Conservation (phyloP, 257 asterid genomes). For the Solanum bulbocastanum region DNA sequence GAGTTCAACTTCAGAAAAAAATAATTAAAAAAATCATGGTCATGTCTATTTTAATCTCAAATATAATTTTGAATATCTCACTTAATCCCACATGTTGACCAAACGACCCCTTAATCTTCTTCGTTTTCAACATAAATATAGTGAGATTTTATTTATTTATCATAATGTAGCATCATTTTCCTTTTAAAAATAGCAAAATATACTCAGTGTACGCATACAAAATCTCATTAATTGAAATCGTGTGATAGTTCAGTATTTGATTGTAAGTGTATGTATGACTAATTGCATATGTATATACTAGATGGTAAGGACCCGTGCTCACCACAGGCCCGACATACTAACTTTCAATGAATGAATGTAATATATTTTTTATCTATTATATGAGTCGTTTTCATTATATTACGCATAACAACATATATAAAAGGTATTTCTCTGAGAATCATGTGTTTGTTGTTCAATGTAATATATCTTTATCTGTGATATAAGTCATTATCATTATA, state of each 20-base stretch:
- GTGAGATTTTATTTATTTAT: neutral
- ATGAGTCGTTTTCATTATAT: no score
- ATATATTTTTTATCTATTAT: no score
- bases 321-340: no score
- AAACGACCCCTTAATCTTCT: neutral
- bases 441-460: no score
- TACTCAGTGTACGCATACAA: neutral
- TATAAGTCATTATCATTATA: no score
- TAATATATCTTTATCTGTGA: no score
- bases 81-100: fast-evolving
- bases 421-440: no score
- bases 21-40: fast-evolving
- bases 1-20: neutral
- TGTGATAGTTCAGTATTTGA: neutral
- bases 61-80: no score
- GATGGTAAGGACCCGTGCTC: neutral
- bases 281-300: neutral
- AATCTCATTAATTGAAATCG: neutral
- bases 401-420: no score
- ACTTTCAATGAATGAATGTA: no score
- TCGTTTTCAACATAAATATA: neutral
- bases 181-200: neutral
- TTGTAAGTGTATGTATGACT: neutral
- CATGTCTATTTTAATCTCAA: neutral
- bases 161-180: neutral